Base-by-base conservation (phyloP, 495 filamentous ascomycete genomes). In the Tuber calosporum region DNA sequence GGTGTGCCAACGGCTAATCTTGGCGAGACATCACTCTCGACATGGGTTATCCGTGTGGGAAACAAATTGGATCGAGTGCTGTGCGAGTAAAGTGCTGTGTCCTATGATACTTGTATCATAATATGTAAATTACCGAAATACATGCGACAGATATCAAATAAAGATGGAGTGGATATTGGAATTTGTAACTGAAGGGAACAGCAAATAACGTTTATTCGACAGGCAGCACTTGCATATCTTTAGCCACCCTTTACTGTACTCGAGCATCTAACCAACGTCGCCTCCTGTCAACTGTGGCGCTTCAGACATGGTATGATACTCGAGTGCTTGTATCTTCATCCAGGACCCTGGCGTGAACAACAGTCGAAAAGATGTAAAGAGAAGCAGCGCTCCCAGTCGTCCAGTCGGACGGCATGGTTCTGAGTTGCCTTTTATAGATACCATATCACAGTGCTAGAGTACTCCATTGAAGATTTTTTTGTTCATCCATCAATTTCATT, bases 151-250 rank as follows among this genome's bases (percentile, higher is more conserved):
- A 17, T 11, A 62, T 62, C 19, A 62, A 62, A 62, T 15, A 62
- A 34, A 62, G 53, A 62, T 62, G 0, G 26, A 15, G 53, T 26
- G 53, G 53, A 30, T 34, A 34, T 62, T 62, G 53, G 26, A 62
- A n/a, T n/a, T n/a, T n/a, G n/a, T n/a, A n/a, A 62, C 26, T 62
- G 53, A 26, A 62, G 53, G 53, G 53, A 62, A 62, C 53, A 34
- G 53, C 53, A 34, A 34, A 34, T 34, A 34, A 30, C 4, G 34
- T 62, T 19, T 17, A 62, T 34, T 34, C 4, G 2, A 34, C 53
- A 34, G 6, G 53, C 19, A 17, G 53, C 11, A 58, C 53, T 62
- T 30, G 53, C 19, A 30, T 26, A 13, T 4, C 53, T 58, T 22
- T 58, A 15, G n/a, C 53, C 30, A 2, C 39, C 39, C 0, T 17